phyloP scores from a whole-genome alignment of 805 yeast genomes.

The Hanseniaspora lachancei region DNA sequence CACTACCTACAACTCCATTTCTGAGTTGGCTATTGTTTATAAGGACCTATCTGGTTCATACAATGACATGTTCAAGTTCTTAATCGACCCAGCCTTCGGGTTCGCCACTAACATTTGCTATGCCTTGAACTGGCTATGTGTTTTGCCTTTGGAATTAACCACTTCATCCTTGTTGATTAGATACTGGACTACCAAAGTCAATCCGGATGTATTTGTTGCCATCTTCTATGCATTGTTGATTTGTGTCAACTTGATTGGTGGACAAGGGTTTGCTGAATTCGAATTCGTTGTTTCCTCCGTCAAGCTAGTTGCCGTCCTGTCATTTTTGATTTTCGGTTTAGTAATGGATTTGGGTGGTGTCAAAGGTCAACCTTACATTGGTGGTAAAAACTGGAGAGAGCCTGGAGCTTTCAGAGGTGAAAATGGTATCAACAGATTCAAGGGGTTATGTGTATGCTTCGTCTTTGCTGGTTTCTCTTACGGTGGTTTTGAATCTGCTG shows the following conservation, averaged over 20 bases:
- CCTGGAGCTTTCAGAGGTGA: conserved; percentile 42
- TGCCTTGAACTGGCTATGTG: conserved; percentile 48
- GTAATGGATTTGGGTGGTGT: conserved; percentile 50
- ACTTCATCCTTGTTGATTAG: conserved; percentile 43
- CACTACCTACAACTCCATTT: conserved; percentile 48
- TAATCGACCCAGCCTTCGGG: conserved; percentile 55
- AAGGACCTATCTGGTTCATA: conserved; percentile 31
- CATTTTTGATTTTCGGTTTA: conserved; percentile 44
- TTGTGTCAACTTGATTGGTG: conserved; percentile 44
- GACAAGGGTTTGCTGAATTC: conserved; percentile 56
- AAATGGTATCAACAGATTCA: conserved; percentile 33
- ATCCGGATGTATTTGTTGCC: conserved; percentile 44
- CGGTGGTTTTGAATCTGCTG: conserved; percentile 50
- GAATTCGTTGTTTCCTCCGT: conserved; percentile 44
- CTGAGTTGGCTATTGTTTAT: conserved; percentile 35
- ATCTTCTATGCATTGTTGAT: conserved; percentile 42
- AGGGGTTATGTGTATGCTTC: conserved; percentile 41
- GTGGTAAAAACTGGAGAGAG: conserved; percentile 44
- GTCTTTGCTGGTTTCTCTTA: conserved; percentile 48
- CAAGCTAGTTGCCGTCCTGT: conserved; percentile 46
- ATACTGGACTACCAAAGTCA: conserved; percentile 36
- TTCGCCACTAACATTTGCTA: conserved; percentile 65
- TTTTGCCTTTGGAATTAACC: conserved; percentile 51
- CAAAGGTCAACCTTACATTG: conserved; percentile 38
- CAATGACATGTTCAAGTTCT: conserved; percentile 29